Evolutionary conservation across 73 alveolate species (phyloP).

Genomic region (Paramecium sonneborni): DNA sequence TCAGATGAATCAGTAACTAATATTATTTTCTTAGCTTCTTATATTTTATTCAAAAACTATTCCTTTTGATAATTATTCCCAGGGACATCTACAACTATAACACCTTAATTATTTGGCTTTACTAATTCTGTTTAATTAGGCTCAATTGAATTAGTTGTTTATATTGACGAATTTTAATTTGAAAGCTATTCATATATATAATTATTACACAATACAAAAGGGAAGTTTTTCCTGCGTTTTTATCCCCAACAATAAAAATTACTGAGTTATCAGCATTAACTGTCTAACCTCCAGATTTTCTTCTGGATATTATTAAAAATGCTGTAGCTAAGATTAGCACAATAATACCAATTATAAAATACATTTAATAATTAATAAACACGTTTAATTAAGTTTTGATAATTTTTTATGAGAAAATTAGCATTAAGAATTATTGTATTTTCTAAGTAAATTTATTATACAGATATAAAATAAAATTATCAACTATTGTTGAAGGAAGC

Average conservation of each 20-base stretch:
- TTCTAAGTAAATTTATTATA: not conserved
- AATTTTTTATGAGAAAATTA: not conserved
- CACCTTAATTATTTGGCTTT: not conserved
- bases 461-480: not conserved
- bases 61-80: constrained; percentile 50
- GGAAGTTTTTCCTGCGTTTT: constrained; percentile 34
- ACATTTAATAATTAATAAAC: not conserved
- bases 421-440: not conserved
- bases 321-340: not conserved
- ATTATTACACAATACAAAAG: not conserved
- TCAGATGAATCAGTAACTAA: constrained; percentile 16
- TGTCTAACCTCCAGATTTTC: not conserved
- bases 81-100: not conserved
- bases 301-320: not conserved
- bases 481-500: too few species aligned
- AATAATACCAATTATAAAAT: not conserved
- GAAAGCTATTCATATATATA: not conserved
- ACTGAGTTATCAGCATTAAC: not conserved
- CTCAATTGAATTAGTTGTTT: constrained; percentile 52
- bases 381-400: not conserved
- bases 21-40: constrained; percentile 24
- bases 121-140: constrained; percentile 32
- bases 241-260: constrained; percentile 35
- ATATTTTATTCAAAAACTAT: not conserved
- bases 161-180: not conserved